phyloP scores from a whole-genome alignment of 1,284 basidiomycete genomes.

The Cutaneotrichosporon arboriforme region DNA sequence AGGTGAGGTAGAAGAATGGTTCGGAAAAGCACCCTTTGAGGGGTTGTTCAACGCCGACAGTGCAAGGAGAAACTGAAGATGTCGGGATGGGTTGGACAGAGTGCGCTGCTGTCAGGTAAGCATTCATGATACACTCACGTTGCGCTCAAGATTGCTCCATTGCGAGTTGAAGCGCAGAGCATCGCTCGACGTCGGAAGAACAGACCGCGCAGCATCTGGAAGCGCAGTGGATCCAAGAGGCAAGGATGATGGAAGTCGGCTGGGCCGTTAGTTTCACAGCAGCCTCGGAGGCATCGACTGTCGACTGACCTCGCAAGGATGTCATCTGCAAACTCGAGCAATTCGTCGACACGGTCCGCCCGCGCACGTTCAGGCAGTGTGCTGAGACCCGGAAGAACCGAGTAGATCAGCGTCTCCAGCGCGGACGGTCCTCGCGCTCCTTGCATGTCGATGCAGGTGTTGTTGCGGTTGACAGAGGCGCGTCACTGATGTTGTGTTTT shows the following conservation, averaged over 20 bases:
- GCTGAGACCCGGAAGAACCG: slow-evolving; percentile 31
- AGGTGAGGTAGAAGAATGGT: not conserved
- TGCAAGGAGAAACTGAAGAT: slow-evolving; percentile 42
- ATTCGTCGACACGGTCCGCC: slow-evolving; percentile 34
- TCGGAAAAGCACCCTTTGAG: not conserved
- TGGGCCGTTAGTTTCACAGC: too few species aligned
- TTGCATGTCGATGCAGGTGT: not conserved
- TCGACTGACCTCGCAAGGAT: slow-evolving; percentile 35
- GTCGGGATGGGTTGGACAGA: slow-evolving; percentile 31
- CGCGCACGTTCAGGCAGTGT: slow-evolving; percentile 18
- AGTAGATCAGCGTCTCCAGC: slow-evolving; percentile 36
- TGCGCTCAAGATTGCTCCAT: slow-evolving; percentile 9
- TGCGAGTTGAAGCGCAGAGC: slow-evolving; percentile 8
- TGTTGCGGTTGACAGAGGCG: not conserved
- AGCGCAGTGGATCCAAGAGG: slow-evolving; percentile 9
- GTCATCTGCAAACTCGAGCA: slow-evolving; percentile 37
- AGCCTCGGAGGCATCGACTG: too few species aligned
- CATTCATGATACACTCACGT: slow-evolving; percentile 4
- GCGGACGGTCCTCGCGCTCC: slow-evolving; percentile 10
- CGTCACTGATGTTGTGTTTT: not conserved
- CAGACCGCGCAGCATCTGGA: slow-evolving; percentile 9
- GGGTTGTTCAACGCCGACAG: slow-evolving; percentile 25
- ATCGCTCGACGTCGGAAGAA: slow-evolving; percentile 2
- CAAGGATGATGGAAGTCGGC: slow-evolving; percentile 13
- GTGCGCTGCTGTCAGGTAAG: slow-evolving; percentile 26